Base-by-base conservation (phyloP, 345 rosid species). In the Limnanthes douglasii region DNA sequence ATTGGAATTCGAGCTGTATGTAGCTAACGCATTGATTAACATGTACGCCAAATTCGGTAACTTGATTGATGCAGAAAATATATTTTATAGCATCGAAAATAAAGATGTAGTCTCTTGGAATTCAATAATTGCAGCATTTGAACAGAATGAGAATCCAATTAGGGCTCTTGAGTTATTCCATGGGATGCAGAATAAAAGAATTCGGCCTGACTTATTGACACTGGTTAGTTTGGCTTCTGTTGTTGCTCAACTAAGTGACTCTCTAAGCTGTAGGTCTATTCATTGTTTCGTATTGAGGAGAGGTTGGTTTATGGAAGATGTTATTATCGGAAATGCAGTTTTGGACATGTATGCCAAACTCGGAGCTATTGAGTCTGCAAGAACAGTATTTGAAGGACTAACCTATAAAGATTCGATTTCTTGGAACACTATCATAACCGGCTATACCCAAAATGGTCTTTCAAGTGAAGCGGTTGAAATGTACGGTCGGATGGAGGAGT, bases 61-160 rank as follows among this genome's bases (percentile, higher is more conserved):
- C 14, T 39, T 62, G 9, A 38, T 11, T 20, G 50, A 45, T 22
- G 68, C 62, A 1, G 36, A 43, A 18, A 59, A 35, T 27, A 56
- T 69, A 46, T 59, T 73, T 35, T 60, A 62, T 45, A 36, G 43
- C 43, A 73, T 65, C 70, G 5, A 18, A 8, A 45, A 15, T 23
- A 65, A 49, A 43, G 78, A 69, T 49, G 34, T 63, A 34, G 65
- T 66, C 24, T 73, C 82, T 3, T 73, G 82, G 82, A 73, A 73
- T 53, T 69, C 74, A 1, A 63, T 73, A 24, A 66, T 66, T 41
- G 57, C 69, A 50, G 82, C 77, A 31, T 69, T 62, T 22, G 73
- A 65, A 51, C 66, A 62, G 55, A 62, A 66, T 46, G 46, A 60
- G 17, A 56, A 66, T 45, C 69, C 74, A 1, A 20, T 43, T 44